Conservation (phyloP, 352 stramenopile species). For the Globisporangium acanthophoron region DNA sequence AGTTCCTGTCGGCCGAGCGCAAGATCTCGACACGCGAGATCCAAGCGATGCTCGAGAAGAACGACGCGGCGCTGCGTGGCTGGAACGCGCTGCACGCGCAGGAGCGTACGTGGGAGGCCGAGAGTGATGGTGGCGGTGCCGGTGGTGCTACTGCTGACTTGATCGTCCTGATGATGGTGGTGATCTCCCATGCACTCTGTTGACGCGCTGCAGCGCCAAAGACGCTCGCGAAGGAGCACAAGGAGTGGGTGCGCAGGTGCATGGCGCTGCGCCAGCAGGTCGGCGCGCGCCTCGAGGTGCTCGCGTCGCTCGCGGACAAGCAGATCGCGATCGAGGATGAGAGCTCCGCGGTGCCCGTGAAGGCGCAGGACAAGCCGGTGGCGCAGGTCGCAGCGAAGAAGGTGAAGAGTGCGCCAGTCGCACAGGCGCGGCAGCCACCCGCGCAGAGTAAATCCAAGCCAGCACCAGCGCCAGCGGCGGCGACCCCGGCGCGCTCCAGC, state of each 20-base stretch:
- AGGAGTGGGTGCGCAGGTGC: slow-evolving; percentile 70
- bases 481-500: neutral
- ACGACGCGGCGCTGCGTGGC: slow-evolving; percentile 63
- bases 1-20: slow-evolving; percentile 37
- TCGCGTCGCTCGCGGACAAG: slow-evolving; percentile 76
- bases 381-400: slow-evolving; percentile 5
- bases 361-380: neutral
- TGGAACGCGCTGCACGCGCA: slow-evolving; percentile 74
- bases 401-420: slow-evolving; percentile 6
- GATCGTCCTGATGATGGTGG: neutral
- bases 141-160: neutral
- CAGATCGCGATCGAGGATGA: slow-evolving; percentile 68
- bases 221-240: slow-evolving; percentile 48
- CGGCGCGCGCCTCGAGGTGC: slow-evolving; percentile 56
- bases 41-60: slow-evolving; percentile 83
- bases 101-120: slow-evolving; percentile 42
- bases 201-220: slow-evolving; percentile 30
- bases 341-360: neutral
- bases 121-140: neutral
- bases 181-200: neutral
- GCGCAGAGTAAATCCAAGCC: slow-evolving; percentile 11
- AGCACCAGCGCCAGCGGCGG: neutral
- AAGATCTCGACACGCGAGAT: slow-evolving; percentile 61
- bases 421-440: slow-evolving; percentile 6
- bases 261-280: slow-evolving; percentile 62